phyloP scores from a whole-genome alignment of 2,329 filamentous ascomycete genomes.

The Parastagonospora nodorum region DNA sequence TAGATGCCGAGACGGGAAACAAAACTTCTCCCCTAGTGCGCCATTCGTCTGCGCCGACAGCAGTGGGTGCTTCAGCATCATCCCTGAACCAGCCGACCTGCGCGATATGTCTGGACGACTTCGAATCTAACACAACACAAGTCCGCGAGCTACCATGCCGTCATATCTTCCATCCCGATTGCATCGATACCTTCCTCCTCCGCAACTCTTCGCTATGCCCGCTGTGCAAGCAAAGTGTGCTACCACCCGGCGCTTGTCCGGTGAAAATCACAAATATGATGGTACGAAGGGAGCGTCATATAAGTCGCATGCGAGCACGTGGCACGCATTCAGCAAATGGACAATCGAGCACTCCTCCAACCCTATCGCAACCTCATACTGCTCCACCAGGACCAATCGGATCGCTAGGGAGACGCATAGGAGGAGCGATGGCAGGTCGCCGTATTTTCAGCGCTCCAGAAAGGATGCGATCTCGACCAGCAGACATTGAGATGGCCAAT shows the following conservation, averaged over 20 bases:
- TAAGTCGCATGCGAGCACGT: constrained; percentile 65
- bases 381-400: constrained; percentile 20
- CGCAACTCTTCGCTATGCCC: constrained; percentile 86
- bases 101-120: constrained; percentile 88
- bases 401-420: constrained; percentile 31
- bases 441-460: constrained; percentile 41
- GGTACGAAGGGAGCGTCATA: constrained; percentile 78
- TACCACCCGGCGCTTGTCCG: constrained; percentile 67
- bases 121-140: constrained; percentile 68
- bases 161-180: constrained; percentile 92
- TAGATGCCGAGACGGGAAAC: constrained; percentile 20
- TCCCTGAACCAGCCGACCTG: constrained; percentile 76
- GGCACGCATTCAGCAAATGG: constrained; percentile 13
- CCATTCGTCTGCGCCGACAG: constrained; percentile 24
- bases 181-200: constrained; percentile 83
- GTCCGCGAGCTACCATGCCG: constrained; percentile 87
- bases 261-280: constrained; percentile 72
- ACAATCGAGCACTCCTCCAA: constrained; percentile 1
- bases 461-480: constrained; percentile 17
- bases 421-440: constrained; percentile 27
- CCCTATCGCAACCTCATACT: constrained; percentile 1
- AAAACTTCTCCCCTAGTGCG: constrained; percentile 18
- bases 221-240: constrained; percentile 82
- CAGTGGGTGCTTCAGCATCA: constrained; percentile 9
- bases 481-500: constrained; percentile 40